These are phyloP conservation scores for Tricholoma furcatifolium DNA, from an alignment of 768 basidiomycete species.

Conservation along the genomic window DNA sequence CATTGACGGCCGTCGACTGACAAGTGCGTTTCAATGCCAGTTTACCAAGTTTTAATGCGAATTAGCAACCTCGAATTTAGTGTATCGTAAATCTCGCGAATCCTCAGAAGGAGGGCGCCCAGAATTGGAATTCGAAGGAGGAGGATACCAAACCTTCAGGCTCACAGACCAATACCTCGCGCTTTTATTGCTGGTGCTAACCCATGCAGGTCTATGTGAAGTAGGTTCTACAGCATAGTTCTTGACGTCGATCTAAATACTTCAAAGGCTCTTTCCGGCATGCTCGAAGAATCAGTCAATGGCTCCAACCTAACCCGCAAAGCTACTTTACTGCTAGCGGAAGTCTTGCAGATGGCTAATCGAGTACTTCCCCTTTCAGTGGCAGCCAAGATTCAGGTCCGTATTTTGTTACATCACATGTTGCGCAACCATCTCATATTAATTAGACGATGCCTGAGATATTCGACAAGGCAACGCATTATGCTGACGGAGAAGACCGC, in stretches of 20 bases:
- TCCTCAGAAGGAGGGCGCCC: constrained; percentile 29
- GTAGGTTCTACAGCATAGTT: constrained; percentile 39
- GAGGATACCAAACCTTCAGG: constrained; percentile 58
- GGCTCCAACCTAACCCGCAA: constrained; percentile 81
- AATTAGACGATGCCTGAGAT: constrained; percentile 77
- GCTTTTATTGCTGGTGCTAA: constrained; percentile 78
- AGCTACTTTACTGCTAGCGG: constrained; percentile 88
- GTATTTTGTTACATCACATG: background rate
- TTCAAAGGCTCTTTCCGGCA: constrained; percentile 72
- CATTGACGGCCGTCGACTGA: constrained; percentile 83
- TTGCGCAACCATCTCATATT: background rate
- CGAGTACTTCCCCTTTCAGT: constrained; percentile 77
- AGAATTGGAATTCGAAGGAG: constrained; percentile 41
- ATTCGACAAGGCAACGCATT: constrained; percentile 82
- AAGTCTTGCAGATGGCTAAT: constrained; percentile 86
- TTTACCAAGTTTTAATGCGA: background rate
- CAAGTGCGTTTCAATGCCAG: constrained; percentile 50
- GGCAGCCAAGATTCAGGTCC: constrained; percentile 84
- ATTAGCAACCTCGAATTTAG: constrained; percentile 29
- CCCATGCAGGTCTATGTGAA: constrained; percentile 86
- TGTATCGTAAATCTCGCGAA: constrained; percentile 63
- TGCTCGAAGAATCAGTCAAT: constrained; percentile 79
- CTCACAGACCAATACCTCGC: constrained; percentile 93
- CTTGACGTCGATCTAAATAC: background rate
- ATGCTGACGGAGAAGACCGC: constrained; percentile 71